Conservation (phyloP, 2,329 filamentous ascomycete species). For the Botrytis cinerea region DNA sequence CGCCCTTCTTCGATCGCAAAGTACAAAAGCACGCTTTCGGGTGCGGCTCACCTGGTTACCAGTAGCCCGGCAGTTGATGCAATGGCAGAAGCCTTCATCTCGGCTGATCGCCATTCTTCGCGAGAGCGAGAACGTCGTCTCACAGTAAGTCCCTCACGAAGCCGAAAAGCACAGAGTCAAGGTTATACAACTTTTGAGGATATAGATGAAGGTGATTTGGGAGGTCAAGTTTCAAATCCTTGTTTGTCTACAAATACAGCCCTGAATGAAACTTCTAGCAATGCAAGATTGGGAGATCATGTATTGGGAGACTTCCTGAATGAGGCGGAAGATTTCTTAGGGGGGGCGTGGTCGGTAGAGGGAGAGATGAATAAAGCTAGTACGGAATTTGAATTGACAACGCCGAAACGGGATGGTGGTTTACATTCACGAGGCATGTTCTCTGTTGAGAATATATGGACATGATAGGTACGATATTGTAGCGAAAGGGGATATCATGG, state of each 20-base stretch:
- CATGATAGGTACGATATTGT: slow-evolving; percentile 21
- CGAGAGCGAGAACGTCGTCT: slow-evolving; percentile 25
- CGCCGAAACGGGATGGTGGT: slow-evolving; percentile 21
- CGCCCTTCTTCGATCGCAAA: slow-evolving; percentile 29
- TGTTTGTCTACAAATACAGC: slow-evolving; percentile 31
- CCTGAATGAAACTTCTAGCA: slow-evolving; percentile 43
- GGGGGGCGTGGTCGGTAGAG: slow-evolving; percentile 45
- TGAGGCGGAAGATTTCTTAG: slow-evolving; percentile 38
- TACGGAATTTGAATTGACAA: background rate
- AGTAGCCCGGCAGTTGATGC: slow-evolving; percentile 48
- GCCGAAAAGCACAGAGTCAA: background rate
- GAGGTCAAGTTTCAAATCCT: background rate
- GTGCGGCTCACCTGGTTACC: slow-evolving; percentile 21
- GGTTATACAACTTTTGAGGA: slow-evolving; percentile 5
- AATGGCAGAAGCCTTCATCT: slow-evolving; percentile 53
- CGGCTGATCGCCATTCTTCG: slow-evolving; percentile 45
- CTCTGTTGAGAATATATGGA: slow-evolving; percentile 28
- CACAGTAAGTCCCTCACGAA: slow-evolving; percentile 37
- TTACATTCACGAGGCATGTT: slow-evolving; percentile 32
- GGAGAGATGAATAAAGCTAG: slow-evolving; percentile 41
- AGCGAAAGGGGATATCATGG: background rate
- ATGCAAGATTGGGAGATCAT: slow-evolving; percentile 18
- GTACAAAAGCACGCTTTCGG: slow-evolving; percentile 29
- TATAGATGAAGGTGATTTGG: background rate
- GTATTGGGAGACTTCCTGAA: background rate